Conservation (phyloP, 2,329 filamentous ascomycete genomes). For the Gaeumannomyces sp. region DNA sequence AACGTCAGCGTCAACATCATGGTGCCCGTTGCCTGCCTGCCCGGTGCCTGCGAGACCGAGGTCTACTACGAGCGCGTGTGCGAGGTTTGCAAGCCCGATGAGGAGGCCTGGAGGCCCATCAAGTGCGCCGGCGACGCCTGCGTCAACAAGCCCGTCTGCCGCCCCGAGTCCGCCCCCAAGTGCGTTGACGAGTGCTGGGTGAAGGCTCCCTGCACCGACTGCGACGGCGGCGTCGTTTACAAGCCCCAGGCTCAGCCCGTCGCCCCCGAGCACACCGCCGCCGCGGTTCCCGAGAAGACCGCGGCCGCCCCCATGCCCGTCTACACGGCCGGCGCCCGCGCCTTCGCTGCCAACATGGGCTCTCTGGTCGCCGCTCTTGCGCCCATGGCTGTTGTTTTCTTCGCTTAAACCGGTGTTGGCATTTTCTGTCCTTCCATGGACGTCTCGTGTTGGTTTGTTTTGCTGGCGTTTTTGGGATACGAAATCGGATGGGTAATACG, state of each 20-base stretch:
- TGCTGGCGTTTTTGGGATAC: neutral
- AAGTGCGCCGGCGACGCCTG: conserved; percentile 7
- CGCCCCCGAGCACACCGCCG: neutral
- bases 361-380: neutral
- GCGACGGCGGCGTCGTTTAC: conserved; percentile 6
- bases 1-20: conserved; percentile 7
- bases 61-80: conserved; percentile 5
- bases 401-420: neutral
- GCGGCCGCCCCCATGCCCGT: too few relatives aligned
- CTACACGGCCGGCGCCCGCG: neutral
- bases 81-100: conserved; percentile 1
- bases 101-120: conserved; percentile 1
- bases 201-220: conserved; percentile 1
- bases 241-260: conserved; percentile 1
- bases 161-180: conserved; percentile 2
- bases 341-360: neutral
- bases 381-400: neutral
- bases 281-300: neutral
- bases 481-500: neutral
- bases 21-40: conserved; percentile 3
- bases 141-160: conserved; percentile 2
- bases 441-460: neutral
- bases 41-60: neutral
- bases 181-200: conserved; percentile 4
- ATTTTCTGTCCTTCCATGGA: neutral